Evolutionary conservation across 148 eudicot species (phyloP).

Genomic region (Fagopyrum tataricum): DNA sequence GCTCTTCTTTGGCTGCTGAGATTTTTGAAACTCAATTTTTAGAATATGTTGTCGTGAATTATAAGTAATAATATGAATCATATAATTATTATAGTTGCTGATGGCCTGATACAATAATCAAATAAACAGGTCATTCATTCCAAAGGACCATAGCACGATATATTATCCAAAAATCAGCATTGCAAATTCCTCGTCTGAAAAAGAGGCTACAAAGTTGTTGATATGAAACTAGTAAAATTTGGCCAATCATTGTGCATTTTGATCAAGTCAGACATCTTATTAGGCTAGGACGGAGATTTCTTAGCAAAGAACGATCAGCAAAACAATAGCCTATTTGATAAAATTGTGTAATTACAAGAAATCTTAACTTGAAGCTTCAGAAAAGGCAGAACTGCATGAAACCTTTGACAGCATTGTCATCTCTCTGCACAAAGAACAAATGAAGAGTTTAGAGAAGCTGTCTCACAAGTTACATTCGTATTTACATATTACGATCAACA

Average conservation of each 20-base stretch:
- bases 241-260: neutral
- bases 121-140: neutral
- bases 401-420: neutral
- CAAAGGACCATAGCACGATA: neutral
- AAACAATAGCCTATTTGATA: slow-evolving; percentile 3
- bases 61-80: neutral
- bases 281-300: neutral
- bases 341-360: slow-evolving; percentile 5
- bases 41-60: neutral
- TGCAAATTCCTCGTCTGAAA: neutral
- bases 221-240: neutral
- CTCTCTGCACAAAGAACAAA: neutral
- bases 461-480: neutral
- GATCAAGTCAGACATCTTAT: neutral
- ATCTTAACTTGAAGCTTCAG: neutral
- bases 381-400: neutral
- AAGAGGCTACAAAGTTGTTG: neutral
- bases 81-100: neutral
- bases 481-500: neutral
- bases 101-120: neutral
- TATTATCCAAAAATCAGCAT: neutral
- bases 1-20: neutral
- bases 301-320: neutral
- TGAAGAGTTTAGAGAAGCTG: neutral
- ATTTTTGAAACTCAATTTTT: neutral